These are phyloP conservation scores for Backusella tarrabulga DNA, from an alignment of 192 early-diverging fungal species.

Conservation along the genomic window DNA sequence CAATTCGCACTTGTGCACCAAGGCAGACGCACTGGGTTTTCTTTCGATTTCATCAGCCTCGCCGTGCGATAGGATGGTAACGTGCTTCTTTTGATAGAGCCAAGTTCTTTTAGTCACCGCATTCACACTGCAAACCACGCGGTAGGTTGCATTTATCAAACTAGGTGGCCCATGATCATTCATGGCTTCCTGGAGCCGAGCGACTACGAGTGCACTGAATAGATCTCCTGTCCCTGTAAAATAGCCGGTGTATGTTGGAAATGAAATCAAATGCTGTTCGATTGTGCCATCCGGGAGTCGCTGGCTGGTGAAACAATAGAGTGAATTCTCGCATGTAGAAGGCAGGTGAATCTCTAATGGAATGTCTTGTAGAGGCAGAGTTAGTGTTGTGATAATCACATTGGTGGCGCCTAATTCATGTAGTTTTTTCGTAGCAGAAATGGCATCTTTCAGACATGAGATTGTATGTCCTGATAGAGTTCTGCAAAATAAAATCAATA, in stretches of 20 bases:
- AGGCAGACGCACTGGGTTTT: constrained; percentile 31
- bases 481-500: constrained; percentile 16
- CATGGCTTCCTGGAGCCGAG: constrained; percentile 50
- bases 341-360: constrained; percentile 10
- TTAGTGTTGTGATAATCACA: constrained; percentile 79
- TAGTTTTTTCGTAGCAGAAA: constrained; percentile 55
- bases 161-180: constrained; percentile 18
- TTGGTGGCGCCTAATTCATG: constrained; percentile 65
- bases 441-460: constrained; percentile 51
- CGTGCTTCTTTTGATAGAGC: constrained; percentile 35
- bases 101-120: constrained; percentile 68
- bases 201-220: constrained; percentile 73
- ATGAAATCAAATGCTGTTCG: constrained; percentile 65
- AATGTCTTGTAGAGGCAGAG: constrained; percentile 38
- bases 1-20: constrained; percentile 68
- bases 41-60: constrained; percentile 11
- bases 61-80: not conserved
- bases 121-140: constrained; percentile 67
- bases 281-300: constrained; percentile 1
- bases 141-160: constrained; percentile 58
- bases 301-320: constrained; percentile 33
- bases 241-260: constrained; percentile 70
- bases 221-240: constrained; percentile 96
- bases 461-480: constrained; percentile 59
- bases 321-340: not conserved